phyloP scores from a whole-genome alignment of 805 yeast species.

The Nakazawaea laoshanensis region DNA sequence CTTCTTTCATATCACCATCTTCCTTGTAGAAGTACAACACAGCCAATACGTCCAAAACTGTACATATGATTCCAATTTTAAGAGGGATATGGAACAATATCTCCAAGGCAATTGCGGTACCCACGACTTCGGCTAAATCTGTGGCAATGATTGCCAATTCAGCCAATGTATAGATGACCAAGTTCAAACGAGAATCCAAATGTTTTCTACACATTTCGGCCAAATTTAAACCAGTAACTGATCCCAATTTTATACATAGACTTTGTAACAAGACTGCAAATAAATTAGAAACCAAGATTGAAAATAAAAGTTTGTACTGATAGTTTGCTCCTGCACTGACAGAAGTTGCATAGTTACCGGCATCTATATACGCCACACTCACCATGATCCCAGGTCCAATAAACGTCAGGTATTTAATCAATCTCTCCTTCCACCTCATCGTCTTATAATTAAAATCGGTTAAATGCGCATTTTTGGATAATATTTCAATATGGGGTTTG shows the following conservation, averaged over 20 bases:
- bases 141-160: constrained; percentile 92
- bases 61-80: constrained; percentile 73
- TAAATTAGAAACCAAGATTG: constrained; percentile 70
- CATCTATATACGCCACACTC: constrained; percentile 93
- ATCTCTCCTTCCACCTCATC: background rate
- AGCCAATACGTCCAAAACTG: constrained; percentile 78
- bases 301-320: constrained; percentile 69
- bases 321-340: constrained; percentile 91
- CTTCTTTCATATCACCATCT: constrained; percentile 66
- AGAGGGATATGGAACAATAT: constrained; percentile 76
- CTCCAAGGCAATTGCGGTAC: constrained; percentile 92
- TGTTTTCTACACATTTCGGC: constrained; percentile 82
- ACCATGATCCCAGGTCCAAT: constrained; percentile 97
- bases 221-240: constrained; percentile 87
- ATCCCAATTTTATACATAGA: constrained; percentile 80
- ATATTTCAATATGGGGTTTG: background rate
- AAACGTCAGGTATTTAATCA: constrained; percentile 10
- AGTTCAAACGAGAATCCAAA: constrained; percentile 52
- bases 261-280: constrained; percentile 85
- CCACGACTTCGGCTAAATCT: constrained; percentile 94
- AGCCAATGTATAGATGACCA: constrained; percentile 64
- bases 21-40: constrained; percentile 87
- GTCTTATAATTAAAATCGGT: background rate
- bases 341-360: constrained; percentile 94
- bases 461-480: too few relatives aligned